These are phyloP conservation scores for Fusarium oligoseptatum DNA, from an alignment of 2,329 filamentous ascomycete genomes.

Conservation along the genomic window DNA sequence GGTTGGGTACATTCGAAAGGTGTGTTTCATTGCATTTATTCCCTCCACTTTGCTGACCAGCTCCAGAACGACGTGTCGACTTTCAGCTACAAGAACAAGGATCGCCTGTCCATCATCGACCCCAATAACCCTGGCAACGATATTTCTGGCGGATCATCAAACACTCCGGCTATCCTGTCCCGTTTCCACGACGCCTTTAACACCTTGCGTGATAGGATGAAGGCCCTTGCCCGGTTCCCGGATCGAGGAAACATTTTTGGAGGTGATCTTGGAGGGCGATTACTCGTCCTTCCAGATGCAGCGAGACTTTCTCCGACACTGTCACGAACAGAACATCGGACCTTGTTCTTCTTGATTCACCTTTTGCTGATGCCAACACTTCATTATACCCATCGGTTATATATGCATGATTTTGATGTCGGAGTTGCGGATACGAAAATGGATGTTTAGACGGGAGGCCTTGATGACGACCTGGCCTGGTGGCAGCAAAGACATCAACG, in stretches of 20 bases:
- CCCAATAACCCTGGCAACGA: slow-evolving; percentile 90
- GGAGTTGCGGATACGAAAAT: slow-evolving; percentile 34
- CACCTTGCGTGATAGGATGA: slow-evolving; percentile 70
- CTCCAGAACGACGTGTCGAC: slow-evolving; percentile 58
- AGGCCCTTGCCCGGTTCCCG: slow-evolving; percentile 56
- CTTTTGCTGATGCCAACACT: not conserved
- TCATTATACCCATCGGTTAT: slow-evolving; percentile 19
- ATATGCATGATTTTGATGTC: slow-evolving; percentile 18
- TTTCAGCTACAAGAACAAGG: slow-evolving; percentile 69
- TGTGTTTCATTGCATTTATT: slow-evolving; percentile 52
- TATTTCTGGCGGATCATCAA: slow-evolving; percentile 86
- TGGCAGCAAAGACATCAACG: slow-evolving; percentile 16
- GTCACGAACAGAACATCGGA: slow-evolving; percentile 60
- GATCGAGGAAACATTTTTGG: slow-evolving; percentile 67
- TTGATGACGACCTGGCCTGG: slow-evolving; percentile 1
- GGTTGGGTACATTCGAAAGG: slow-evolving; percentile 79
- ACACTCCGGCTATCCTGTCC: slow-evolving; percentile 75
- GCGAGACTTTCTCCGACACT: slow-evolving; percentile 70
- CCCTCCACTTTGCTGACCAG: slow-evolving; percentile 1
- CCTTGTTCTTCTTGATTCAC: slow-evolving; percentile 48
- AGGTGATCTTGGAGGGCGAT: slow-evolving; percentile 80
- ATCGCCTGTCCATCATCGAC: slow-evolving; percentile 89
- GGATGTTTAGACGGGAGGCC: slow-evolving; percentile 23
- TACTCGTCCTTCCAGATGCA: slow-evolving; percentile 81
- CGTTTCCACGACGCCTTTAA: slow-evolving; percentile 76